Evolutionary conservation across 495 filamentous ascomycete genomes (phyloP).

Genomic region (Tuber borchii): DNA sequence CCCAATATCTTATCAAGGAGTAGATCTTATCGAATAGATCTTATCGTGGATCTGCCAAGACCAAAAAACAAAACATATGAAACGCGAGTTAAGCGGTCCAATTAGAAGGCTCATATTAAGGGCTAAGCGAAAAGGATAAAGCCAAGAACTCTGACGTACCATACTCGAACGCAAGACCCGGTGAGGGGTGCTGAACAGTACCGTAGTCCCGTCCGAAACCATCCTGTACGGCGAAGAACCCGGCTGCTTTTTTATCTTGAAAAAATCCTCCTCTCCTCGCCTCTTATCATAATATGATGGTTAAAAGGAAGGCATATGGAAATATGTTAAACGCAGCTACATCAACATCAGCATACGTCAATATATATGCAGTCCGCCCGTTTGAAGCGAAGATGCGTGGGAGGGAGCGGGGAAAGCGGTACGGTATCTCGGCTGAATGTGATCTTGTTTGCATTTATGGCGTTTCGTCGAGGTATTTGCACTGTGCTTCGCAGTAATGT

Average conservation of each 20-base stretch:
- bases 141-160: constrained; percentile 16
- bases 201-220: background rate
- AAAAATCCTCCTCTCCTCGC: background rate
- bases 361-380: background rate
- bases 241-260: background rate
- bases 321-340: background rate
- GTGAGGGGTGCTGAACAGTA: background rate
- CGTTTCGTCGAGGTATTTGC: background rate
- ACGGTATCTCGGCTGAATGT: background rate
- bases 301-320: background rate
- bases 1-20: constrained; percentile 14
- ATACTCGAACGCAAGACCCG: background rate
- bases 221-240: background rate
- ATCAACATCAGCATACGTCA: background rate
- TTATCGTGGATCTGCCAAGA: constrained; percentile 32
- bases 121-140: constrained; percentile 7
- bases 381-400: constrained; percentile 1
- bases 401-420: background rate
- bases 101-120: background rate
- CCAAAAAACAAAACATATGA: background rate
- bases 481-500: background rate
- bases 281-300: background rate
- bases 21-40: constrained; percentile 36
- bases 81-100: constrained; percentile 34
- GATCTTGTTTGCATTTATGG: background rate